Base-by-base conservation (phyloP, 352 stramenopile genomes). In the Blastocystis sp. region DNA sequence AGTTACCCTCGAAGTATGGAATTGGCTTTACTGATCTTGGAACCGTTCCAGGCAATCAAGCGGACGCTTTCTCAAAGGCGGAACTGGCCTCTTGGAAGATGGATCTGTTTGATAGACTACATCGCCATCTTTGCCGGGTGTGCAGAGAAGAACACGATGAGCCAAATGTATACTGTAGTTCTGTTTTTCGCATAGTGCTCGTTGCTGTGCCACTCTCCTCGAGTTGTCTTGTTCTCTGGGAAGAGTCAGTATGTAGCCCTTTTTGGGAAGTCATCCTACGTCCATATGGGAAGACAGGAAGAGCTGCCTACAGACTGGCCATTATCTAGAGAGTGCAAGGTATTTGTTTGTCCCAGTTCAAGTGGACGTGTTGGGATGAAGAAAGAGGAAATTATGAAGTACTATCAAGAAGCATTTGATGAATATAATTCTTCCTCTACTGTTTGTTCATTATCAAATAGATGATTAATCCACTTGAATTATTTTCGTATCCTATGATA, bases 281-380 rank as follows among this genome's bases (percentile, higher is more conserved):
- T 39, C n/a, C 1, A 37, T 3, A 89, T 59, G 41, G 78, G 63
- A 16, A 26, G 54, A 16, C 66, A 76, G 37, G 47, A 20, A 2
- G 64, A 2, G 13, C 53, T 79, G 18, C 63, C 78, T 16, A 7
- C 3, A 1, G 50, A 89, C 45, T 79, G 66, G 78, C 63, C 63
- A 34, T 65, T 79, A 24, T 55, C 20, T 18, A 13, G 8, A 55
- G 41, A 9, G 26, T 54, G 26, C 18, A 89, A 89, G 50, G 66
- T 89, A n/a, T 89, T 66, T 65, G 78, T 89, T 43, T 89, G 78
- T 89, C 66, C 78, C 2, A 79, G 63, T 59, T 66, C 78, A 43
- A 89, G 78, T 89, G 78, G 78, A 24, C 45, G 63, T 9, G 78
- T 89, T 16, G 78, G 62, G 41, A 89, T 89, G 63, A 89, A 89